These are phyloP conservation scores for Kodamaea kaohsiungensis DNA, from an alignment of 805 yeast species.

Conservation along the genomic window DNA sequence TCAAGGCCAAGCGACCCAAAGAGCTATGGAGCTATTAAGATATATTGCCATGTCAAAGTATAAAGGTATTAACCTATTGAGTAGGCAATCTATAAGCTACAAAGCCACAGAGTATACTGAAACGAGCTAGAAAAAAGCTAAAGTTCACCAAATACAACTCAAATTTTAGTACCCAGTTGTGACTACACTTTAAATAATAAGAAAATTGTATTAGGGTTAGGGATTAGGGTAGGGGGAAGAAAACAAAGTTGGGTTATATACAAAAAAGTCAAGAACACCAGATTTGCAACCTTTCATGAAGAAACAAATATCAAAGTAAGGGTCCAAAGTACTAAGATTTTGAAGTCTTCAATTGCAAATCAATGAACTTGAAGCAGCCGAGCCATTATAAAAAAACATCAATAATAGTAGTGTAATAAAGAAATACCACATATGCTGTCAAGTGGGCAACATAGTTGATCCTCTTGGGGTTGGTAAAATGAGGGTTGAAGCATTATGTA, in stretches of 20 bases:
- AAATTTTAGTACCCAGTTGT: too few species aligned
- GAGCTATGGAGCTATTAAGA: too few species aligned
- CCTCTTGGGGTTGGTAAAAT: not conserved
- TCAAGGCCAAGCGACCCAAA: too few species aligned
- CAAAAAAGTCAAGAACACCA: not conserved
- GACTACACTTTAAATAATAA: not conserved
- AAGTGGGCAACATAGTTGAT: not conserved
- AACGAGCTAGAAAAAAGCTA: too few species aligned
- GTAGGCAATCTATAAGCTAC: too few species aligned
- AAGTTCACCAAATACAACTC: too few species aligned
- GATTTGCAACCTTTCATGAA: not conserved
- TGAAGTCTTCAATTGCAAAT: not conserved
- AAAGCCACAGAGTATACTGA: too few species aligned
- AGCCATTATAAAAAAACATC: slow-evolving; percentile 10
- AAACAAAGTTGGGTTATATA: slow-evolving; percentile 7
- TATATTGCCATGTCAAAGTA: too few species aligned
- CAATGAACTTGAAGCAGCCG: slow-evolving; percentile 7
- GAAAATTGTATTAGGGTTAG: slow-evolving; percentile 6
- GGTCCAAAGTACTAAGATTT: slow-evolving; percentile 8
- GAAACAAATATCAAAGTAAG: slow-evolving; percentile 6
- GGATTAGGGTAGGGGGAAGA: slow-evolving; percentile 3
- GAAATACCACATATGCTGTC: not conserved
- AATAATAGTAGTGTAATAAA: not conserved
- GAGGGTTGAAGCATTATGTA: not conserved
- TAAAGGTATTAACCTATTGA: too few species aligned